Percentiles rank a stretch among this genome's conserved stretches.
phyloP scores from a whole-genome alignment of 176 grass and related monocot genomes.

The Cenchrus fungigraminus region DNA sequence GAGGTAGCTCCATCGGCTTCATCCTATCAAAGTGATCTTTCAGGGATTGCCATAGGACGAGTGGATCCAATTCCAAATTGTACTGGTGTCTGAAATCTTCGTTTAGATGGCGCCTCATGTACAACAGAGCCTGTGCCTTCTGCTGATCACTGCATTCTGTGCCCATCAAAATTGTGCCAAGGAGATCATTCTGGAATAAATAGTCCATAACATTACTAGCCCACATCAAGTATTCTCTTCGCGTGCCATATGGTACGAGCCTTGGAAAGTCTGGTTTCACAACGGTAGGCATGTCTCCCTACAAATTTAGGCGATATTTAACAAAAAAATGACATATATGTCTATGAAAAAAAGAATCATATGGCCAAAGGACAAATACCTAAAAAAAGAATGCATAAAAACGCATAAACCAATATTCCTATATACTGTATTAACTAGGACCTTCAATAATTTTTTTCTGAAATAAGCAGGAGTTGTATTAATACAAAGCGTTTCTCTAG shows the following conservation, averaged over 20 bases:
- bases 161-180: not conserved
- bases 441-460: too few relatives aligned
- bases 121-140: not conserved
- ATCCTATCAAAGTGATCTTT: not conserved
- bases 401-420: too few relatives aligned
- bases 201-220: not conserved
- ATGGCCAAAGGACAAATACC: not conserved
- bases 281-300: not conserved
- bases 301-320: not conserved
- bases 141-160: not conserved
- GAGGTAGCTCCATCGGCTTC: not conserved
- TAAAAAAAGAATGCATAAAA: not conserved
- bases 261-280: not conserved
- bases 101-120: not conserved
- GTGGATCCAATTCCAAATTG: not conserved
- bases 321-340: not conserved
- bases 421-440: too few relatives aligned
- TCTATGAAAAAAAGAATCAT: not conserved
- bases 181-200: not conserved
- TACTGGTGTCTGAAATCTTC: not conserved
- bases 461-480: too few relatives aligned
- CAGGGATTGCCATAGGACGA: constrained; percentile 3
- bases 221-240: constrained; percentile 7
- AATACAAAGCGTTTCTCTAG: too few relatives aligned
- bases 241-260: not conserved